A percentile compares a stretch with the other conserved stretches of the same genome.
phyloP scores from a whole-genome alignment of 139 green algal species.

The Zygnema cylindricum region DNA sequence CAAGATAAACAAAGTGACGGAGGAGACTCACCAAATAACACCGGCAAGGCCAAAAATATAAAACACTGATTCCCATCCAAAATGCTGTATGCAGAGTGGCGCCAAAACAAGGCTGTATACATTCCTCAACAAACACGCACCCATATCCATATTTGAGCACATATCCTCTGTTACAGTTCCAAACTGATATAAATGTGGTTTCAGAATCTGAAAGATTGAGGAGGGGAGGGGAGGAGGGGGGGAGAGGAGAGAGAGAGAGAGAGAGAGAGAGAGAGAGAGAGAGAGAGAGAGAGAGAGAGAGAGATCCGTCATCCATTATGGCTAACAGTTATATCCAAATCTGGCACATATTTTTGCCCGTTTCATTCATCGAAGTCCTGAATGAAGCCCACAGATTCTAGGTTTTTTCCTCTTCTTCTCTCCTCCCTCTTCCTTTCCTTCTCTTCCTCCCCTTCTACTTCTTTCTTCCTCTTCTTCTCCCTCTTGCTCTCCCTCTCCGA shows the following conservation, averaged over 20 bases:
- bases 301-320: no score
- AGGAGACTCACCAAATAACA: conserved; percentile 73
- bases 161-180: background rate
- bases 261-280: no score
- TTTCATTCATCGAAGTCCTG: no score
- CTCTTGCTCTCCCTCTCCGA: no score
- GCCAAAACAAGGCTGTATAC: conserved; percentile 48
- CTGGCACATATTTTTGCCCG: no score
- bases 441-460: no score
- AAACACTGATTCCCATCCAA: conserved; percentile 91
- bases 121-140: background rate
- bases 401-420: no score
- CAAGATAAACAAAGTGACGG: conserved; percentile 11
- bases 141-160: background rate
- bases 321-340: no score
- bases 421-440: no score
- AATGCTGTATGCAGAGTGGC: conserved; percentile 75
- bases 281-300: no score
- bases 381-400: no score
- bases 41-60: conserved; percentile 83
- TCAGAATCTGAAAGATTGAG: background rate
- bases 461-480: no score
- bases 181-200: background rate
- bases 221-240: background rate
- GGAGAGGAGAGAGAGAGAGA: background rate